Conservation (phyloP, 352 stramenopile species). For the Globisporangium radiosum region DNA sequence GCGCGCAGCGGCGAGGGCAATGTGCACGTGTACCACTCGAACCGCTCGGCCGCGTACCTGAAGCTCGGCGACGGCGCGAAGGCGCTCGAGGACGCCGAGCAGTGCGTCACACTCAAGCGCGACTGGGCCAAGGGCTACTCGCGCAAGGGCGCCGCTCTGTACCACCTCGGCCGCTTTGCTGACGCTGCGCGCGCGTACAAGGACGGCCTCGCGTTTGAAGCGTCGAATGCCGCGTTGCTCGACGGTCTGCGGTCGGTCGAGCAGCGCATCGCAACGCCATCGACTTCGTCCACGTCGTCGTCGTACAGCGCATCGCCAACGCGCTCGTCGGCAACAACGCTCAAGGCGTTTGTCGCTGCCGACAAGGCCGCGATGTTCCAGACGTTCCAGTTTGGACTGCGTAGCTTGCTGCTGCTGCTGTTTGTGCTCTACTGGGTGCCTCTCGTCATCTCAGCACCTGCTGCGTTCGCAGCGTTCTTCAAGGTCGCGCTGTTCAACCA, state of each 20-base stretch:
- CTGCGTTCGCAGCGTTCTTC: constrained; percentile 72
- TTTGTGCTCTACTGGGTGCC: constrained; percentile 77
- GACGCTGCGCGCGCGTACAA: constrained; percentile 78
- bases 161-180: constrained; percentile 48
- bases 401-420: constrained; percentile 48
- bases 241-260: constrained; percentile 66
- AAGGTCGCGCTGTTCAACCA: constrained; percentile 79
- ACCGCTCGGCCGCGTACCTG: constrained; percentile 79
- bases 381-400: constrained; percentile 62
- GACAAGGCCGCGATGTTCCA: constrained; percentile 69
- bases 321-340: constrained; percentile 23
- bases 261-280: constrained; percentile 31
- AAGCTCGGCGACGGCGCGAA: constrained; percentile 62
- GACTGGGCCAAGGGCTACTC: constrained; percentile 87
- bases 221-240: constrained; percentile 53
- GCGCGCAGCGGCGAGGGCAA: constrained; percentile 23
- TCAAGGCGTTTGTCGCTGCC: constrained; percentile 39
- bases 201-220: constrained; percentile 59
- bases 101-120: constrained; percentile 67
- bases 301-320: constrained; percentile 7
- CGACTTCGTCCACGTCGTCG: constrained; percentile 4
- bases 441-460: constrained; percentile 26
- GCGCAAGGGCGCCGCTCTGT: constrained; percentile 72
- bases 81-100: constrained; percentile 72
- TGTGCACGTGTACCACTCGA: constrained; percentile 72